Percentiles rank a stretch among this genome's conserved stretches.
These are phyloP conservation scores for Fusarium decemcellulare DNA, from an alignment of 2,329 filamentous ascomycete genomes.

Conservation along the genomic window DNA sequence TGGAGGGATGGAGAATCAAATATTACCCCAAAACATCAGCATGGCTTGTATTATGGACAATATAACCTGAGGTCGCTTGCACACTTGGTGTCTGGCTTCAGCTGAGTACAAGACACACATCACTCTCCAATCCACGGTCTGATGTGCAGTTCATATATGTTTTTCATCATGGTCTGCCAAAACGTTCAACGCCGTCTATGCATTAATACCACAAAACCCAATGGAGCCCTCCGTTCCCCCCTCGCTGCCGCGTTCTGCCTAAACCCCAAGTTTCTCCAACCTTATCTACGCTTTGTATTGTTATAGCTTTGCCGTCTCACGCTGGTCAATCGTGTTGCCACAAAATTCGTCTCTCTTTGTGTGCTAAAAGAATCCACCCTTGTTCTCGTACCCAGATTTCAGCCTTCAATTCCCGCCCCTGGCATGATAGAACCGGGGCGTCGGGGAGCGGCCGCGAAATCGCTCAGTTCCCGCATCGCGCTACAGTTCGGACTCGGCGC, in stretches of 20 bases:
- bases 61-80: background rate
- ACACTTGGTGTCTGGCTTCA: background rate
- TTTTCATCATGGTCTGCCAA: conserved; percentile 41
- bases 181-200: conserved; percentile 54
- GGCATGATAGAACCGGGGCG: background rate
- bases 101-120: background rate
- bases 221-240: conserved; percentile 28
- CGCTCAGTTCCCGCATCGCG: conserved; percentile 28
- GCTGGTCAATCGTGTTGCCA: conserved; percentile 17
- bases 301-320: background rate
- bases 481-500: conserved; percentile 70
- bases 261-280: conserved; percentile 17
- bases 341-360: conserved; percentile 15
- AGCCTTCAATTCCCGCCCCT: background rate
- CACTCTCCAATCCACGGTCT: background rate
- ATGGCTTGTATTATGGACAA: background rate
- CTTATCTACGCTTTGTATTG: conserved; percentile 22
- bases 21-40: background rate
- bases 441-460: background rate
- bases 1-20: too few species aligned
- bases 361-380: background rate
- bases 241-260: conserved; percentile 15
- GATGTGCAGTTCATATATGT: conserved; percentile 41
- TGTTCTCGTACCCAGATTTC: background rate
- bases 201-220: conserved; percentile 46